Conservation (phyloP, 768 basidiomycete species). For the Galerina sulciceps region DNA sequence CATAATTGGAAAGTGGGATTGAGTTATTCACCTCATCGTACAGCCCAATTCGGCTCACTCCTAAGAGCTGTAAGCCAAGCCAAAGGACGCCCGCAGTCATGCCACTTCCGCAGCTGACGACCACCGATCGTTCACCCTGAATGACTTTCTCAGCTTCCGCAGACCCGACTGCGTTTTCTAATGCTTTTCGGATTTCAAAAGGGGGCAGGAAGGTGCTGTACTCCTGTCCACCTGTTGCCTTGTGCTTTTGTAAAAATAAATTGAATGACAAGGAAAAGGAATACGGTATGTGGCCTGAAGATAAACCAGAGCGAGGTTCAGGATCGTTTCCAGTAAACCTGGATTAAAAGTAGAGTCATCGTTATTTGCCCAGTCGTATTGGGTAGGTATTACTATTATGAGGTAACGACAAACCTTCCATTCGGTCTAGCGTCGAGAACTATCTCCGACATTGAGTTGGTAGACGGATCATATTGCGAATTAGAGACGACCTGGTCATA, state of each 20-base stretch:
- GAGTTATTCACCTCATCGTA: conserved; percentile 85
- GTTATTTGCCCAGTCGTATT: background rate
- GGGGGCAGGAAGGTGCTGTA: conserved; percentile 66
- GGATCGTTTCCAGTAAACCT: conserved; percentile 84
- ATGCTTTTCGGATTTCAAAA: conserved; percentile 58
- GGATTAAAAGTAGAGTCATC: background rate
- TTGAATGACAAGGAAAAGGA: conserved; percentile 87
- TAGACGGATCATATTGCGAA: conserved; percentile 49
- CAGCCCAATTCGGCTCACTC: conserved; percentile 63
- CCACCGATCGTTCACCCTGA: conserved; percentile 61
- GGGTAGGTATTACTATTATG: background rate
- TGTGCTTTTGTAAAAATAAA: conserved; percentile 59
- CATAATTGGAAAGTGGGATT: background rate
- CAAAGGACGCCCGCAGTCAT: conserved; percentile 98
- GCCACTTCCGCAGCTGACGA: conserved; percentile 90
- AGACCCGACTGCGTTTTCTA: conserved; percentile 67
- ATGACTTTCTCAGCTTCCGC: conserved; percentile 60
- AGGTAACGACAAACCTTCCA: conserved; percentile 72
- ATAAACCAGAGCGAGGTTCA: conserved; percentile 87
- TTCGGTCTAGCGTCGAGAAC: conserved; percentile 87
- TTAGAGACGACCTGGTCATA: conserved; percentile 86
- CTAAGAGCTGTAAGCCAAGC: conserved; percentile 84
- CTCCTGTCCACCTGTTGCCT: conserved; percentile 42
- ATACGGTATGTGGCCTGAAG: conserved; percentile 92
- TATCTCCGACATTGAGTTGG: conserved; percentile 56